These are phyloP conservation scores for Talaromyces sp. DNA, from an alignment of 2,329 filamentous ascomycete species.

Conservation along the genomic window DNA sequence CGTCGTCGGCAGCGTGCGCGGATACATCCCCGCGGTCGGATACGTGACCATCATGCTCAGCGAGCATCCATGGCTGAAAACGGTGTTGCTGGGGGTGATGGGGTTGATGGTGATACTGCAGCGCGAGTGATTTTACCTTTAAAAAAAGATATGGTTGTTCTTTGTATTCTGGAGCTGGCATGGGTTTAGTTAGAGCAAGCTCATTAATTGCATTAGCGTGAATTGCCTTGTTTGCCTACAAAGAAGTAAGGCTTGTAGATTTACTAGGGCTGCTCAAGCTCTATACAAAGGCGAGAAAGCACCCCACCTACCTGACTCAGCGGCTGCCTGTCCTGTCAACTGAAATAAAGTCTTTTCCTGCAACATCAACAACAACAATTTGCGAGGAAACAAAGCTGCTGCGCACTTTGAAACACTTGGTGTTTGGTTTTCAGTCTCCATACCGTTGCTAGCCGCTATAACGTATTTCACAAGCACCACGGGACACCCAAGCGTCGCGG, in stretches of 20 bases:
- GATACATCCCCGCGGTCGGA: constrained; percentile 88
- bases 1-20: constrained; percentile 88
- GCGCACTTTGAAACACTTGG: no score
- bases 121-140: constrained; percentile 57
- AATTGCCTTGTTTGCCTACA: background rate
- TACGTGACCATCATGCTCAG: constrained; percentile 95
- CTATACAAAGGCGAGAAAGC: no score
- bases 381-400: background rate
- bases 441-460: background rate
- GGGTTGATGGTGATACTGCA: constrained; percentile 89
- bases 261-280: background rate
- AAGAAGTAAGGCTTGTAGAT: background rate
- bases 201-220: background rate
- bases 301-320: background rate
- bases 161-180: background rate
- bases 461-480: no score
- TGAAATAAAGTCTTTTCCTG: background rate
- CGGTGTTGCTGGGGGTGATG: constrained; percentile 90
- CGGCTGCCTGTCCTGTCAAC: background rate
- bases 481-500: no score
- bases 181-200: background rate
- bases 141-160: background rate
- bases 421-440: background rate
- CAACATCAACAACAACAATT: no score
- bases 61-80: constrained; percentile 96